Evolutionary conservation across 1,284 basidiomycete species (phyloP).

Genomic region (Naganishia sp.): DNA sequence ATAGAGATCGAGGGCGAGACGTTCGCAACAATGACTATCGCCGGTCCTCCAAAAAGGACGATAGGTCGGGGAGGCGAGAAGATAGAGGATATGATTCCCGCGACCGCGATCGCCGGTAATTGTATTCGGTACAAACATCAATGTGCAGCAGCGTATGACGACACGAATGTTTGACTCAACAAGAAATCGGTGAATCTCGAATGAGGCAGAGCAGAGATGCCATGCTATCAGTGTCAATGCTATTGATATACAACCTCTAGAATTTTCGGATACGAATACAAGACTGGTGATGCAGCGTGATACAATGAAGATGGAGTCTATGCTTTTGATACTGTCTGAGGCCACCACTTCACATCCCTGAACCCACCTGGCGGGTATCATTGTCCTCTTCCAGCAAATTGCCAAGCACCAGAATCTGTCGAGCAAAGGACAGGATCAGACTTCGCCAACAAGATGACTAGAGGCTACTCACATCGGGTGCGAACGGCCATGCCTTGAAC

Average conservation of each 20-base stretch:
- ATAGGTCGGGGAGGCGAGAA: neutral
- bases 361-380: constrained; percentile 13
- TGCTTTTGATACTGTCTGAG: neutral
- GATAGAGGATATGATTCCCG: constrained; percentile 10
- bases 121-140: neutral
- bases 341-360: neutral
- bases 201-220: neutral
- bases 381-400: constrained; percentile 24
- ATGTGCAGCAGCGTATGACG: too few species aligned
- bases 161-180: too few species aligned
- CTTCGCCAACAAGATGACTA: too few species aligned
- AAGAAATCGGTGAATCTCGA: too few species aligned
- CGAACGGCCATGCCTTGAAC: constrained; percentile 31
- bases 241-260: neutral
- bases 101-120: constrained; percentile 21
- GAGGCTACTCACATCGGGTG: constrained; percentile 30
- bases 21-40: constrained; percentile 38
- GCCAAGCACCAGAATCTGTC: constrained; percentile 17
- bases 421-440: neutral
- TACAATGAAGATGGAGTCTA: neutral
- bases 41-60: neutral
- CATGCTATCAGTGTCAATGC: neutral
- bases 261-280: neutral
- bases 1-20: constrained; percentile 34
- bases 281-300: neutral